Percentiles rank a stretch among this genome's conserved stretches.
Conservation (phyloP, 2,329 filamentous ascomycete species). For the Coleophoma cylindrospora region DNA sequence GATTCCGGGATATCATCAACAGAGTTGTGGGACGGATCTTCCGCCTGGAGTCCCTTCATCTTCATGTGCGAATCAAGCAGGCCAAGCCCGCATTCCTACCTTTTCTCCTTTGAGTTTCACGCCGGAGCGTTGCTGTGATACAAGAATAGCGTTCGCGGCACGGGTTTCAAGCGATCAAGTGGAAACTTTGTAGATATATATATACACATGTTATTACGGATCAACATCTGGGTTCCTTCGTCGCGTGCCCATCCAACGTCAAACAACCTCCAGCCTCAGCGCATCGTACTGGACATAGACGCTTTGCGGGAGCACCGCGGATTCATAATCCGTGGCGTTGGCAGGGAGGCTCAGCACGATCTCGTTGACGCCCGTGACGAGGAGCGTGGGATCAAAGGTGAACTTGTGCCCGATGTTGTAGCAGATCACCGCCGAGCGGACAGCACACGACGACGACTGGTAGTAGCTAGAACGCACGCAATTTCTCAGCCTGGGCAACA, state of each 20-base stretch:
- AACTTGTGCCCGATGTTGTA: constrained; percentile 59
- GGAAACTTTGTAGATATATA: no score
- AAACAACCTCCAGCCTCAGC: constrained; percentile 50
- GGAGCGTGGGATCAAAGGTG: constrained; percentile 41
- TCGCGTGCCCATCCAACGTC: background rate
- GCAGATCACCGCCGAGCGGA: constrained; percentile 54
- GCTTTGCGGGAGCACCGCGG: constrained; percentile 46
- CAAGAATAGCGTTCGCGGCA: no score
- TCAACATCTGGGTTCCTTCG: no score
- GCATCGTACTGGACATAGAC: constrained; percentile 65
- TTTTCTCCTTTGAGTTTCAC: no score
- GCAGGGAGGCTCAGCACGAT: constrained; percentile 53
- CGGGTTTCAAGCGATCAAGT: no score
- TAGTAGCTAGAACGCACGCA: constrained; percentile 33
- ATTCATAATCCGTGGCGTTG: constrained; percentile 54
- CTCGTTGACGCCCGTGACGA: constrained; percentile 48
- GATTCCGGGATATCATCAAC: no score
- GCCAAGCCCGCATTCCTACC: no score
- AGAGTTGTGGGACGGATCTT: no score
- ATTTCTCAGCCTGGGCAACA: constrained; percentile 6
- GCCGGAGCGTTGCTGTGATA: no score
- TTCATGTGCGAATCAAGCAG: no score
- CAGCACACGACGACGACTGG: constrained; percentile 54
- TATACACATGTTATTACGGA: no score
- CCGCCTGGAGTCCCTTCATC: no score